These are phyloP conservation scores for Rutstroemia sp. DNA, from an alignment of 2,329 filamentous ascomycete species.

Conservation along the genomic window DNA sequence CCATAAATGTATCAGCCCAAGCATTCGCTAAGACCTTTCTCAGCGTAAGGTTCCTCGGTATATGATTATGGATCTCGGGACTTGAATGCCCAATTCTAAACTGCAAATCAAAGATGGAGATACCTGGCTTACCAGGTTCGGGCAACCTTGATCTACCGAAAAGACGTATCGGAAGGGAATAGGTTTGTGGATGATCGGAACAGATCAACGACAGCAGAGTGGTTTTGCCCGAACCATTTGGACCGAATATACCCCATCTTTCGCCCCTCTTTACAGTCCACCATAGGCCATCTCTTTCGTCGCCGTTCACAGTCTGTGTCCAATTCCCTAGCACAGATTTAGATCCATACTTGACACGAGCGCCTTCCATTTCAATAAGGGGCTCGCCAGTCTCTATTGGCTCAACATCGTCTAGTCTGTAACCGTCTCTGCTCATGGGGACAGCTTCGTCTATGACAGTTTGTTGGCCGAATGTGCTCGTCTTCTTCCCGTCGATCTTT, in stretches of 20 bases:
- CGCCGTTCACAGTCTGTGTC: conserved; percentile 49
- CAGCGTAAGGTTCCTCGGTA: conserved; percentile 69
- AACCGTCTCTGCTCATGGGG: conserved; percentile 21
- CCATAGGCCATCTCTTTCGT: conserved; percentile 52
- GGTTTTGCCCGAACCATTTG: conserved; percentile 93
- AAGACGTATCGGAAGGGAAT: conserved; percentile 77
- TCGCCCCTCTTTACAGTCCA: conserved; percentile 81
- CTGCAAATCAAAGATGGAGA: conserved; percentile 92
- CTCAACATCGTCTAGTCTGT: conserved; percentile 14
- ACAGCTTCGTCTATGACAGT: not conserved
- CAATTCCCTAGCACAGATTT: conserved; percentile 77
- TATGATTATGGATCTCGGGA: conserved; percentile 89
- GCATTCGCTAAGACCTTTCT: conserved; percentile 74
- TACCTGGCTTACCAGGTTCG: conserved; percentile 55
- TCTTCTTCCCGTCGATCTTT: too few relatives aligned
- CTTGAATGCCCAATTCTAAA: conserved; percentile 85
- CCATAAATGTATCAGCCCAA: conserved; percentile 81
- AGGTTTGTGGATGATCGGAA: conserved; percentile 92
- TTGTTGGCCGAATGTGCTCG: not conserved
- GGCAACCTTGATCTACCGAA: conserved; percentile 80
- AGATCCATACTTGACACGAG: conserved; percentile 70
- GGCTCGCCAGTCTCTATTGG: conserved; percentile 49
- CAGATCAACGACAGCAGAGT: conserved; percentile 88
- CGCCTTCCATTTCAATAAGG: conserved; percentile 80
- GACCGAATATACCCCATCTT: conserved; percentile 86